Evolutionary conservation across 768 basidiomycete species (phyloP), one percentile per base, ranked within the genome.

Genomic region (Rhodotorula toruloides): DNA sequence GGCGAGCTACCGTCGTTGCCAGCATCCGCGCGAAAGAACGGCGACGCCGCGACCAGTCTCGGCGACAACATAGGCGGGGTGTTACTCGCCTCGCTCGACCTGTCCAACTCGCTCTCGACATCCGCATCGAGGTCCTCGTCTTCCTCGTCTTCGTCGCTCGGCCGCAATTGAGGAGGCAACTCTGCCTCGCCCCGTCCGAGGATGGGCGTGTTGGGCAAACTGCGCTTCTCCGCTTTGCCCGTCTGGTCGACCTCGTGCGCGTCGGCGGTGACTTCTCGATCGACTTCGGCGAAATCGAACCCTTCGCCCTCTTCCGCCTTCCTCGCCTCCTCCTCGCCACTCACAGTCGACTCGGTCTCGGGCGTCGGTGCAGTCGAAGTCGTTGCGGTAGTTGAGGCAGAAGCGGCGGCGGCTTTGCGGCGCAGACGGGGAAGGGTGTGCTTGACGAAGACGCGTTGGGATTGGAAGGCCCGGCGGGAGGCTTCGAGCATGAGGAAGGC

Each of bases 401-500:
- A 25, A 27, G 52, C 9, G 25, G 16, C 3, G 44, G 46, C 56
- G 31, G 54, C 52, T 17, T 61, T 40, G 32, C 61, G 66, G 2
- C 42, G 39, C 5, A 67, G 66, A 17, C 62, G 54, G 13, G 70
- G 70, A 2, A 71, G 62, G 27, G 65, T 71, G 52, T 71, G 64
- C 55, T 70, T 71, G 63, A 75, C 70, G 49, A 71, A 75, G 19
- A 59, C 34, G 6, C 74, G 68, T 32, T 73, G 70, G 29, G 57
- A 61, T 37, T 72, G 73, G 61, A 75, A 70, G 1, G 74, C 73
- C 53, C 72, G 71, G 36, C 73, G 63, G 3, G 73, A 68, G 1
- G 74, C 74, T 29, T 74, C 73, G 49, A 75, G 64, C 62, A 75
- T 74, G 25, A 72, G 70, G 61, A 75, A 70, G 25, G 72, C 72